Conservation (phyloP, 2,329 filamentous ascomycete species). For the Verticillium albo-atrum region DNA sequence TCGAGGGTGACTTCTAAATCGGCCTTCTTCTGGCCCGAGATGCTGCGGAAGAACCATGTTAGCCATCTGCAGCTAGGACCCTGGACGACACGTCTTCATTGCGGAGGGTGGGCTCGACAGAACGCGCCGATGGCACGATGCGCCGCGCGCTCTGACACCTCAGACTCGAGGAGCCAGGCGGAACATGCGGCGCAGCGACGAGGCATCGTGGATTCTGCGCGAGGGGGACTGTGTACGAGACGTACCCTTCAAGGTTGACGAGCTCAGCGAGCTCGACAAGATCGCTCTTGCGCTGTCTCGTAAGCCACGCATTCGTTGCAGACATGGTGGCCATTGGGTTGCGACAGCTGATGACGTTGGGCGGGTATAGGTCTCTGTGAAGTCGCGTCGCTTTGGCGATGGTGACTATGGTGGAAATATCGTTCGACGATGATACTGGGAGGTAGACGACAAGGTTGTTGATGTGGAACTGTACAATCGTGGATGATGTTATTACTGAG, state of each 20-base stretch:
- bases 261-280: slow-evolving; percentile 69
- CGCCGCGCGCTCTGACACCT: neutral
- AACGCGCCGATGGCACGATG: neutral
- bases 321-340: slow-evolving; percentile 47
- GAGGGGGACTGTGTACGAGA: slow-evolving; percentile 16
- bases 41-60: slow-evolving; percentile 39
- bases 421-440: neutral
- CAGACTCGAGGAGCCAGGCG: neutral
- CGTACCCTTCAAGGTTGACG: slow-evolving; percentile 70
- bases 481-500: slow-evolving; percentile 1
- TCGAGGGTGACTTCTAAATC: slow-evolving; percentile 76
- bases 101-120: neutral
- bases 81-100: neutral
- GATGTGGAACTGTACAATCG: neutral
- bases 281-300: slow-evolving; percentile 77
- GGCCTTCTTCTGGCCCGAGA: slow-evolving; percentile 67
- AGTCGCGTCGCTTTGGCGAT: slow-evolving; percentile 9
- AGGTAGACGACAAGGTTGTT: slow-evolving; percentile 2
- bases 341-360: neutral
- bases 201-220: neutral
- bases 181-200: neutral
- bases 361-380: slow-evolving; percentile 2
- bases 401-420: neutral
- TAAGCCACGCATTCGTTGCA: slow-evolving; percentile 65
- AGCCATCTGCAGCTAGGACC: neutral